Conservation (phyloP, 805 yeast genomes). For the Barnettozyma californica region DNA sequence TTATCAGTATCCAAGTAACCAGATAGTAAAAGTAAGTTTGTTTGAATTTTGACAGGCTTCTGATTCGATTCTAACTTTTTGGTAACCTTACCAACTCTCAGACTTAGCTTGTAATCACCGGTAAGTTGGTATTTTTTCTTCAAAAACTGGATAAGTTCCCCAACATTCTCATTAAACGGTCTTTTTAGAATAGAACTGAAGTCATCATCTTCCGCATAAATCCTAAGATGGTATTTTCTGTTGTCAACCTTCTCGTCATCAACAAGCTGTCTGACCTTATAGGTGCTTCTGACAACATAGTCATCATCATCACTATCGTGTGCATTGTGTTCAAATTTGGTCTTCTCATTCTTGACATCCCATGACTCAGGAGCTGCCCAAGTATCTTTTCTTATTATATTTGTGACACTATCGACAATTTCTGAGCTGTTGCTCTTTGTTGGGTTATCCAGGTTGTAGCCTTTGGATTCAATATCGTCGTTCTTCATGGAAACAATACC, state of each 20-base stretch:
- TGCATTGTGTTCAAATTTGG: conserved; percentile 11
- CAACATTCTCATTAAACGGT: conserved; percentile 69
- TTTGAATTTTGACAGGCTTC: conserved; percentile 72
- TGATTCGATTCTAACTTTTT: conserved; percentile 70
- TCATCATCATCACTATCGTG: conserved; percentile 31
- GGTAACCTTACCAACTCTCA: conserved; percentile 70
- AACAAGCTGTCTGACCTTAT: conserved; percentile 28
- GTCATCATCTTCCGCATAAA: conserved; percentile 79
- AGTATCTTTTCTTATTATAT: conserved; percentile 14
- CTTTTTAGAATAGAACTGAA: conserved; percentile 78
- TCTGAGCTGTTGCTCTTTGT: not conserved
- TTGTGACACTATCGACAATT: not conserved
- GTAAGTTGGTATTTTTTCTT: conserved; percentile 71
- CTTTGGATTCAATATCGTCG: not conserved
- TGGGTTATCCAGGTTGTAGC: not conserved
- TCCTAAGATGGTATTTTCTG: conserved; percentile 50
- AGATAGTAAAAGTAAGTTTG: conserved; percentile 62
- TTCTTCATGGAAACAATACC: conserved; percentile 34
- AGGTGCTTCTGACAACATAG: conserved; percentile 30
- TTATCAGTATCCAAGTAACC: conserved; percentile 81
- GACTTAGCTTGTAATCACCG: conserved; percentile 70
- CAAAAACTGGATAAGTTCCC: conserved; percentile 63
- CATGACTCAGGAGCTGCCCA: conserved; percentile 62
- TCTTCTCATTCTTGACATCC: conserved; percentile 42
- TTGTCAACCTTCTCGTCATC: conserved; percentile 24